A percentile compares a stretch with the other conserved stretches of the same genome.
Conservation (phyloP, 495 filamentous ascomycete species). For the Penicillium diatomitis region DNA sequence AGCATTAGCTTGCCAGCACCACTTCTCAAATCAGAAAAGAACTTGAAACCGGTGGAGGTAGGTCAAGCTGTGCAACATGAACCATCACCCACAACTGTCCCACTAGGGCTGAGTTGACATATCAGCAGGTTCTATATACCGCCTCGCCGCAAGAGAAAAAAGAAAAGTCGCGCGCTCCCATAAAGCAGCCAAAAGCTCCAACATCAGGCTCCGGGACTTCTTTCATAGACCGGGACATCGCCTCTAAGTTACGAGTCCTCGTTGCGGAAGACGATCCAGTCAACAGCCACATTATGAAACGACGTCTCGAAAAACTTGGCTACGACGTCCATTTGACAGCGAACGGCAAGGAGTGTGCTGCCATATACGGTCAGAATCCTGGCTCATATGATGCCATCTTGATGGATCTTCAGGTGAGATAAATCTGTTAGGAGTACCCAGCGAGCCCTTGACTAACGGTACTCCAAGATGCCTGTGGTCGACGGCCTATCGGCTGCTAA, state of each 20-base stretch:
- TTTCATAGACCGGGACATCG: neutral
- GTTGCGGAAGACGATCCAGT: constrained; percentile 86
- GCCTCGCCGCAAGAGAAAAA: neutral
- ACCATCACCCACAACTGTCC: neutral
- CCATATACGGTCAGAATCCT: constrained; percentile 49
- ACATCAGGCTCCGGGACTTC: neutral
- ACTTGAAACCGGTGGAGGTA: neutral
- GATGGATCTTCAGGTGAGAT: constrained; percentile 84
- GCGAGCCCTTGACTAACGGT: neutral
- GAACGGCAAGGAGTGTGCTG: constrained; percentile 78
- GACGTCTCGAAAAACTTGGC: constrained; percentile 68
- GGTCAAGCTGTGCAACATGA: neutral
- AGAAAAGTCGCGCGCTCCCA: neutral
- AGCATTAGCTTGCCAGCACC: constrained; percentile 5
- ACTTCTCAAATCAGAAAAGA: neutral
- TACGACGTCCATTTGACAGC: constrained; percentile 60
- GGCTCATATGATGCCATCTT: constrained; percentile 66
- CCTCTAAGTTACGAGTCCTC: constrained; percentile 47
- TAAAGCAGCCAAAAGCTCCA: neutral
- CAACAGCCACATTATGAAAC: constrained; percentile 75
- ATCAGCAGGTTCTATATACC: neutral
- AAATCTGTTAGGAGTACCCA: neutral
- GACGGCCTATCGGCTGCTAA: constrained; percentile 72
- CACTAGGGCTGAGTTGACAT: too few species aligned
- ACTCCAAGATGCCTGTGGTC: constrained; percentile 76